Evolutionary conservation across 78 protist species (phyloP).

Genomic region (Isochrysis galbana): DNA sequence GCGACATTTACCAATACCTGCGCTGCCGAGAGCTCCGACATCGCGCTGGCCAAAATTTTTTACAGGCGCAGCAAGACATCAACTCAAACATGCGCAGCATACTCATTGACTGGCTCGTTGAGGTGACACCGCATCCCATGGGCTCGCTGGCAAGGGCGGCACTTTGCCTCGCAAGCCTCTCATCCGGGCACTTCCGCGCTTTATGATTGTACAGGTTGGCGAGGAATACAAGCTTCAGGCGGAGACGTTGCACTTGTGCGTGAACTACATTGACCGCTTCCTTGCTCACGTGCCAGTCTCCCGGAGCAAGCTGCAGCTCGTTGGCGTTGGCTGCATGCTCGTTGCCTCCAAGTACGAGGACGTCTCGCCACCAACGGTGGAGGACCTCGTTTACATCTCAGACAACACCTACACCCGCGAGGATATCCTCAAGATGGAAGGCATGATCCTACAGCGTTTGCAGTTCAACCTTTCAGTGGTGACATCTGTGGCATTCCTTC

Average conservation of each 20-base stretch:
- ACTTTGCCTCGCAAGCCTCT: no score
- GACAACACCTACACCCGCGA: slow-evolving; percentile 63
- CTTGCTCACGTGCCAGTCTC: slow-evolving; percentile 37
- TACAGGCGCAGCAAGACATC: slow-evolving; percentile 62
- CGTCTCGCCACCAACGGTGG: slow-evolving; percentile 52
- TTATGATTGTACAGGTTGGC: no score
- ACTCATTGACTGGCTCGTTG: slow-evolving; percentile 87
- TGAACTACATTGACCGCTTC: slow-evolving; percentile 68
- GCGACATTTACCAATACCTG: not conserved
- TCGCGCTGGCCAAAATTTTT: not conserved
- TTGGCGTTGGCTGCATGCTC: slow-evolving; percentile 66
- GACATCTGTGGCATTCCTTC: not conserved
- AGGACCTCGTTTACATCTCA: slow-evolving; percentile 63
- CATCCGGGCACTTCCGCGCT: no score
- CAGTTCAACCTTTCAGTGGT: slow-evolving; percentile 28
- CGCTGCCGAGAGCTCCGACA: not conserved
- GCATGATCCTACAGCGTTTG: slow-evolving; percentile 29
- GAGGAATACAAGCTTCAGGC: slow-evolving; percentile 52
- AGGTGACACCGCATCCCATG: no score
- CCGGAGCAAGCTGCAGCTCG: slow-evolving; percentile 66
- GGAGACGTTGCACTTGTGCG: slow-evolving; percentile 62
- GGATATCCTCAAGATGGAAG: slow-evolving; percentile 48
- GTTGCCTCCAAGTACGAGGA: slow-evolving; percentile 75
- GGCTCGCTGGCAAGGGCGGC: no score
- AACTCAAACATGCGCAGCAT: slow-evolving; percentile 76